Percentiles rank a stretch among this genome's conserved stretches.
phyloP scores from a whole-genome alignment of 2,329 filamentous ascomycete species.

The Phialophora chinensis region DNA sequence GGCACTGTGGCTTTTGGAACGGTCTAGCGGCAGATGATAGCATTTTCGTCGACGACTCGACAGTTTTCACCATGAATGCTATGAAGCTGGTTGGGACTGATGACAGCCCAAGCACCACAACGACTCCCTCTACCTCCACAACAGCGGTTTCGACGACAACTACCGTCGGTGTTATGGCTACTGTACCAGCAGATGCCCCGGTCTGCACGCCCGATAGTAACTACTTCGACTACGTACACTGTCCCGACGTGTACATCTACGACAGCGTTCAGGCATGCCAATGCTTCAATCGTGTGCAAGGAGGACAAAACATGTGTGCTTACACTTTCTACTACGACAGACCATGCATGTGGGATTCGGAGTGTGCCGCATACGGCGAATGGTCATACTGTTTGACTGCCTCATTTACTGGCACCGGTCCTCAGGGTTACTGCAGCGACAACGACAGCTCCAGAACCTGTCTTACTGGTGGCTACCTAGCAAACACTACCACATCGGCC shows the following conservation, averaged over 20 bases:
- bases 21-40: conserved; percentile 17
- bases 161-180: background rate
- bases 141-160: conserved; percentile 1
- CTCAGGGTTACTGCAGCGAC: background rate
- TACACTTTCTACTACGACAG: background rate
- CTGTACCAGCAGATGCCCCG: background rate
- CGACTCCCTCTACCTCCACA: conserved; percentile 14
- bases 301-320: background rate
- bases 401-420: background rate
- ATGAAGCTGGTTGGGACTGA: conserved; percentile 14
- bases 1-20: conserved; percentile 18
- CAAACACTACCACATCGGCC: background rate
- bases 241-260: background rate
- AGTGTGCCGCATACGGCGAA: background rate
- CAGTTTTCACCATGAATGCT: conserved; percentile 22
- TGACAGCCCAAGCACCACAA: conserved; percentile 8
- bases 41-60: conserved; percentile 19
- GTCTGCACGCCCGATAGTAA: background rate
- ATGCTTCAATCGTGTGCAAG: background rate
- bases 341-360: background rate
- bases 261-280: background rate
- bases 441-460: background rate
- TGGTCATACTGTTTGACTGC: background rate
- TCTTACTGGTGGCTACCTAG: background rate
- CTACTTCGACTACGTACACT: background rate